A percentile compares a stretch with the other conserved stretches of the same genome.
phyloP scores from a whole-genome alignment of 768 basidiomycete species.

The Trametes elegans region DNA sequence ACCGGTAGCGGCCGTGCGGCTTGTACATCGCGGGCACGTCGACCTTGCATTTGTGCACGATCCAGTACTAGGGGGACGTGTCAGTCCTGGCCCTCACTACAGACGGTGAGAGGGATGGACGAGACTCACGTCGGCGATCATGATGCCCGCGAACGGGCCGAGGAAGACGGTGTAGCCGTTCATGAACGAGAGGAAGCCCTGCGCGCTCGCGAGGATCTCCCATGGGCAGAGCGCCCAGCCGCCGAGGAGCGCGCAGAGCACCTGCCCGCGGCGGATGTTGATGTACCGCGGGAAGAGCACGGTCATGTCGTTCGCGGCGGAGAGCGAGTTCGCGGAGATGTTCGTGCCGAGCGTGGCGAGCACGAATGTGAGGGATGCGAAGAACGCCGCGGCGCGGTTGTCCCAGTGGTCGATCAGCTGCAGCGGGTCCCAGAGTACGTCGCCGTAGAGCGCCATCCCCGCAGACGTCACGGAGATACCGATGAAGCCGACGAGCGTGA shows the following conservation, averaged over 20 bases:
- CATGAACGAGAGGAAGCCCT: slow-evolving; percentile 76
- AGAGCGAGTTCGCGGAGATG: slow-evolving; percentile 69
- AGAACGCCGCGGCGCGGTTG: slow-evolving; percentile 84
- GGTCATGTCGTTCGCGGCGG: slow-evolving; percentile 83
- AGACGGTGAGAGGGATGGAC: not conserved
- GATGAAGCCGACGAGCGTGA: slow-evolving; percentile 74
- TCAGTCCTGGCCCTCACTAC: not conserved
- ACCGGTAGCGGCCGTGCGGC: slow-evolving; percentile 76
- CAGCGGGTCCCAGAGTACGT: slow-evolving; percentile 70
- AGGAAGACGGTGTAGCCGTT: slow-evolving; percentile 84
- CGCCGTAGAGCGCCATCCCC: slow-evolving; percentile 68
- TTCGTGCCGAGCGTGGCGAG: slow-evolving; percentile 71
- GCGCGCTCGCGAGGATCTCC: slow-evolving; percentile 72
- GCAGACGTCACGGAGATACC: slow-evolving; percentile 83
- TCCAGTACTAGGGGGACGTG: slow-evolving; percentile 58
- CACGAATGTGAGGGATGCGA: slow-evolving; percentile 71
- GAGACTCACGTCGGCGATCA: slow-evolving; percentile 52
- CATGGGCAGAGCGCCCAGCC: slow-evolving; percentile 87
- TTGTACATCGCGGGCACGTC: slow-evolving; percentile 86
- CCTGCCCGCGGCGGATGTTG: slow-evolving; percentile 74
- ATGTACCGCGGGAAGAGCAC: slow-evolving; percentile 75
- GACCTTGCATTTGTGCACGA: slow-evolving; percentile 67
- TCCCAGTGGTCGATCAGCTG: slow-evolving; percentile 77
- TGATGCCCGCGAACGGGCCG: slow-evolving; percentile 80
- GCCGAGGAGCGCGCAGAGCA: slow-evolving; percentile 77